Evolutionary conservation across 2,329 filamentous ascomycete species (phyloP), one percentile per base, ranked within the genome.

Genomic region (Fusarium sp.): DNA sequence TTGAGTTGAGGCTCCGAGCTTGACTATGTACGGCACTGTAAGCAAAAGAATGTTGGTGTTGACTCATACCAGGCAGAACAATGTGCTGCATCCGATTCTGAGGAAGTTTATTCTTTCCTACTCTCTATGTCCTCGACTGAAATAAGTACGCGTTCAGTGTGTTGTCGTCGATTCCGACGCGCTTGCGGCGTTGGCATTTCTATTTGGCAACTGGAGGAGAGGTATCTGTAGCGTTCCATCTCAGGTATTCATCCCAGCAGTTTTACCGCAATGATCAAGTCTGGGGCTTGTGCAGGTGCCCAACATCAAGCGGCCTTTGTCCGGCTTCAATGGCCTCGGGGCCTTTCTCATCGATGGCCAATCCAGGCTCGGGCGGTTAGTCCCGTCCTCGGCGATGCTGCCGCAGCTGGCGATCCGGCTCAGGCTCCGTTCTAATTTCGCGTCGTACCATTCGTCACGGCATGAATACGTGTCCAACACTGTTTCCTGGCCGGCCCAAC

Each of bases 231-330:
- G 28, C 32, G 24, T 42, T 62, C 52, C 20, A 59, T 40, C 59
- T 64, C 65, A 26, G 49, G 43, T 58, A 26, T 46, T 49, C 60
- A 51, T 56, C 59, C 57, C 36, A 39, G 67, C 30, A 43, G 48
- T 34, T 51, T 54, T 59, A 51, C 56, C 47, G 62, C 54, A 50
- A 52, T 43, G 46, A 30, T 63, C 66, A 66, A 64, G 54, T 52
- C 55, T 46, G 43, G 42, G 64, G 40, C 60, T 69, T 59, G 67
- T 68, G 62, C 69, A 62, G 65, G 9, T 72, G 65, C 70, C 69
- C 66, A 68, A 71, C 64, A 36, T 46, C 28, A 32, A 43, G 34
- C 58, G 58, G 28, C 56, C 53, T 53, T 64, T 50, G 44, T 53
- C 54, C 43, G 59, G 63, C 17, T n/a, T 19, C 17, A 56, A 56